phyloP scores from a whole-genome alignment of 202 grass and related monocot species.

The Schoenoplectus triqueter region DNA sequence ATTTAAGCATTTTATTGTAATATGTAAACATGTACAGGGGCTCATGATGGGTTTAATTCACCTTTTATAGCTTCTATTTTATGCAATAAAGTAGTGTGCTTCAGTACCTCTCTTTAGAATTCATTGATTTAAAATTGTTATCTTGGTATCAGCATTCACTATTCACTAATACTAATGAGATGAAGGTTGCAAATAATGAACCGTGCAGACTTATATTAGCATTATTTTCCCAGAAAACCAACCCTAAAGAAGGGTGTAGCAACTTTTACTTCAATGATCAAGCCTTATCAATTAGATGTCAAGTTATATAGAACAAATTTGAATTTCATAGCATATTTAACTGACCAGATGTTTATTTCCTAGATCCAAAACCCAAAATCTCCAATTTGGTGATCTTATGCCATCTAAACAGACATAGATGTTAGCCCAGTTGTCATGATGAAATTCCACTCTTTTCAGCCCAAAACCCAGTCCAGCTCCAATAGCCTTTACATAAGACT shows the following conservation, averaged over 20 bases:
- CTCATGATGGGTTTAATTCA: no score
- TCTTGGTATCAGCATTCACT: neutral
- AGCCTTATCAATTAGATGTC: neutral
- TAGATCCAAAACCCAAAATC: conserved; percentile 59
- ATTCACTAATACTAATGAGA: neutral
- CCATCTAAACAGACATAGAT: conserved; percentile 68
- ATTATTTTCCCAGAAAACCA: neutral
- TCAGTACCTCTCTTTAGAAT: no score
- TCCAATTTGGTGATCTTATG: conserved; percentile 53
- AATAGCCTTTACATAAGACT: conserved; percentile 80
- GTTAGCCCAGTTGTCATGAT: conserved; percentile 54
- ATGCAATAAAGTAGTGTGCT: no score
- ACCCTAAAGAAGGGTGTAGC: neutral
- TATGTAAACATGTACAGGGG: no score
- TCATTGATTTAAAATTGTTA: neutral
- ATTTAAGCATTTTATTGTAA: neutral
- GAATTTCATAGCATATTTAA: no score
- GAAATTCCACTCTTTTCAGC: conserved; percentile 71
- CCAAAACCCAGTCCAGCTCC: conserved; percentile 77
- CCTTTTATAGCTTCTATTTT: neutral
- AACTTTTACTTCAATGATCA: neutral
- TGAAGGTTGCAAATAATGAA: neutral
- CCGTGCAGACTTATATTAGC: neutral
- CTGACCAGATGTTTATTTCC: conserved; percentile 62
- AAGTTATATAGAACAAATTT: conserved; percentile 15